phyloP scores from a whole-genome alignment of 805 yeast genomes.

The Saturnispora silvae region DNA sequence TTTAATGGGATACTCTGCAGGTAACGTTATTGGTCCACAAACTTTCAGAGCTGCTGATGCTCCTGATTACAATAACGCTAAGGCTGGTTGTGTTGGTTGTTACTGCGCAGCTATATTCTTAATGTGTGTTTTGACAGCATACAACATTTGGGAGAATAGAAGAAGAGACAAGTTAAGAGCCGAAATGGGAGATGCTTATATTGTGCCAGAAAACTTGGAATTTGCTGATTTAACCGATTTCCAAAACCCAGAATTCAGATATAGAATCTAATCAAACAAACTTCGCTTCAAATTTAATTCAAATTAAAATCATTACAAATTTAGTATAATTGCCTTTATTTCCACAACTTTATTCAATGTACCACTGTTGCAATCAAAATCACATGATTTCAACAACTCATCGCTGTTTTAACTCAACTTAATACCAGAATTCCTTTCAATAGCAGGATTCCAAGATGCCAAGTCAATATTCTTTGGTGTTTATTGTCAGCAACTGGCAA shows the following conservation, averaged over 20 bases:
- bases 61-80: background rate
- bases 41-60: background rate
- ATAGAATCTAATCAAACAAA: background rate
- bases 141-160: conserved; percentile 14
- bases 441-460: too few relatives aligned
- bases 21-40: conserved; percentile 2
- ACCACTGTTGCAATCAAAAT: background rate
- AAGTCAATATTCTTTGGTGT: too few relatives aligned
- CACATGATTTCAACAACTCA: background rate
- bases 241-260: conserved; percentile 2
- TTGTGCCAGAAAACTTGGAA: conserved; percentile 6
- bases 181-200: conserved; percentile 6
- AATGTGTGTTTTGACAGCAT: conserved; percentile 9
- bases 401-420: background rate
- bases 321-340: too few relatives aligned
- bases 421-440: background rate
- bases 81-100: background rate
- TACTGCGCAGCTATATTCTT: conserved; percentile 12
- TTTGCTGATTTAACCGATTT: conserved; percentile 2
- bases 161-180: conserved; percentile 8
- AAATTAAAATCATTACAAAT: too few relatives aligned
- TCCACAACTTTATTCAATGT: background rate
- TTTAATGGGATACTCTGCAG: conserved; percentile 1
- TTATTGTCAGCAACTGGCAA: too few relatives aligned
- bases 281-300: too few relatives aligned